Evolutionary conservation across 495 filamentous ascomycete species (phyloP), one percentile per base, ranked within the genome.

Genomic region (Hypoxylon lenormandii): DNA sequence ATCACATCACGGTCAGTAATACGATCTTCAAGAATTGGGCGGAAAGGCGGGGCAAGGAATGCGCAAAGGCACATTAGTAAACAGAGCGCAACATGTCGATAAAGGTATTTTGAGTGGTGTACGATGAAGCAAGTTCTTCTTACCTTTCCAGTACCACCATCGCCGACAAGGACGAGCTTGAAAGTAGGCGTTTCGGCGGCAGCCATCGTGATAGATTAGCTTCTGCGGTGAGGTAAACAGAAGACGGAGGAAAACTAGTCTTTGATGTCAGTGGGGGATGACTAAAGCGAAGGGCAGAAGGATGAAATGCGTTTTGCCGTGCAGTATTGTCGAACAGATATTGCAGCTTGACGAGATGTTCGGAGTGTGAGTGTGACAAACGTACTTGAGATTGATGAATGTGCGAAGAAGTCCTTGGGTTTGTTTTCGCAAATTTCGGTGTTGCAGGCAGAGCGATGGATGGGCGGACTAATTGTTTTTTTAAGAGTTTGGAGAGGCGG

Each of bases 71-170:
- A 42, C 15, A 42, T 10, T 53, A 18, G 60, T 70, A 65, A 65
- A 65, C 50, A 74, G 55, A 60, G 19, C 13, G 36, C 19, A 50
- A 28, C 48, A 65, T 46, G 43, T 18, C 51, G 71, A 48, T 64
- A 61, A 61, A 55, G 50, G 53, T 37, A 52, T 40, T 3, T 21
- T 37, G 16, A 38, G 51, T 4, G 26, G 40, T 4, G 8, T 0
- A 38, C 23, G 28, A 54, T 55, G 36, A 40, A 55, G 21, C 16
- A 19, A 38, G 56, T 37, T 19, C 48, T 70, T 85, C 78, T 74
- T 83, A 96, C 96, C 93, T 99, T 99, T 83, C 96, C 96, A 78
- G 96, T 99, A 86, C 96, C 96, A 85, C 96, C 96, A 82, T 99
- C 96, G 80, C 96, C 96, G 78, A 99, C 96, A 78, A 99, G 93